A percentile compares a stretch with the other conserved stretches of the same genome.
These are phyloP conservation scores for Fusarium tanahbumbuense DNA, from an alignment of 2,329 filamentous ascomycete species.

Conservation along the genomic window DNA sequence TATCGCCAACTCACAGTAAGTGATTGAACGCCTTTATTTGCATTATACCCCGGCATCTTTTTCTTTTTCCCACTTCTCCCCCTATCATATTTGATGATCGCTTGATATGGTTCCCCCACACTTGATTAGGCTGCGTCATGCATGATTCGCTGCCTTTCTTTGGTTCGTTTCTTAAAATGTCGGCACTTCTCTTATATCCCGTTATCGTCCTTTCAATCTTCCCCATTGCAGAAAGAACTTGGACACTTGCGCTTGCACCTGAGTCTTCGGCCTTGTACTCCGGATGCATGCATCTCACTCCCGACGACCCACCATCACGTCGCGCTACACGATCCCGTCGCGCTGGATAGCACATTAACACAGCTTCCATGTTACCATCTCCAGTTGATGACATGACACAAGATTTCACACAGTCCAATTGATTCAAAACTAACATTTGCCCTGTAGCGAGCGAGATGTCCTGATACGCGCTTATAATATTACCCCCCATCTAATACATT, in stretches of 20 bases:
- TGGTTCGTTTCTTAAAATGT: constrained; percentile 21
- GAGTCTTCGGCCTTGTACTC: constrained; percentile 10
- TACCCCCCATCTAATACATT: constrained; percentile 47
- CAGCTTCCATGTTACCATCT: constrained; percentile 18
- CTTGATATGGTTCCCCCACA: constrained; percentile 35
- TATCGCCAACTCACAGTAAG: constrained; percentile 40
- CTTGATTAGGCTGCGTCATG: constrained; percentile 28
- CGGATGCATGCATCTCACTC: constrained; percentile 45
- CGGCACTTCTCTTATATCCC: constrained; percentile 11
- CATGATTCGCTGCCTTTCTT: constrained; percentile 16
- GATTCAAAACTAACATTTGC: constrained; percentile 29
- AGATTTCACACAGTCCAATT: neutral
- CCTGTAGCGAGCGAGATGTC: constrained; percentile 44
- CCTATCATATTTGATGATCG: constrained; percentile 27
- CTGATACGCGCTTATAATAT: constrained; percentile 42
- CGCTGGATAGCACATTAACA: constrained; percentile 35
- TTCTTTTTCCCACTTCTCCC: constrained; percentile 9
- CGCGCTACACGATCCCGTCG: constrained; percentile 47
- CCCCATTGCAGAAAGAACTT: constrained; percentile 19
- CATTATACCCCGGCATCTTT: constrained; percentile 9
- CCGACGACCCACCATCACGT: constrained; percentile 46
- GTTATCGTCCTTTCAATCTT: constrained; percentile 8
- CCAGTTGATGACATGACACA: constrained; percentile 11
- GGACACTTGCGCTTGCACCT: neutral
- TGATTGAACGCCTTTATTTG: constrained; percentile 9